Base-by-base conservation (phyloP, 2,329 filamentous ascomycete genomes). In the Amphichorda felina region DNA sequence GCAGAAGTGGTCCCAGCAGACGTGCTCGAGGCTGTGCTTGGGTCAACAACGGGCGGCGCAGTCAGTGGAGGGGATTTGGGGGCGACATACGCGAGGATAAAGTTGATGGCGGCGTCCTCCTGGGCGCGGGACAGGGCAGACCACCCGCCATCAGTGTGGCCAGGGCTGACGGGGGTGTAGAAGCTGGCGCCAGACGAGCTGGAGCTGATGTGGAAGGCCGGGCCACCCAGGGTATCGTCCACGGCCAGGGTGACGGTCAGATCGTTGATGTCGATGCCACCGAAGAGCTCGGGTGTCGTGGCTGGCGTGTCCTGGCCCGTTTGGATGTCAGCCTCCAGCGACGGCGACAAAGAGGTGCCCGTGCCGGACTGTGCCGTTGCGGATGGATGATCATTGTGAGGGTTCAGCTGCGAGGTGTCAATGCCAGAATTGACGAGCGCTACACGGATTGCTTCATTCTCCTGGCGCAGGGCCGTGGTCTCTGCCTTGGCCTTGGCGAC, bases 1-100 rank as follows among this genome's bases (percentile, higher is more conserved):
- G 41, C 54, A 50, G 45, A 66, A 67, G 45, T 71, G 67, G 38
- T 64, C 50, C 63, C 66, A 68, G 53, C 67, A 72, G 29, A 66
- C 58, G 43, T 69, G 67, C 43, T 72, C 68, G 34, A 71, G 59
- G 3, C 66, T 71, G 22, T 19, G 11, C 7, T 7, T 1, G 7
- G 9, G 25, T 43, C 39, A 42, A 36, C 15, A 15, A 8, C 33
- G 7, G 13, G 5, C 6, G 10, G 24, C 13, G 7, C 25, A 31
- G 4, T 19, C 10, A 19, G 15, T 34, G 26, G 4, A 21, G 6
- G n/a, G 36, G 6, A 24, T 24, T 6, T 6, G 21, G 21, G 21
- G 6, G 6, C 10, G 21, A 48, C 64, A 43, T 55, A 72, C 68
- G 63, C 60, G 16, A 72, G 54, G 38, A 72, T 68, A 36, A 72